phyloP scores from a whole-genome alignment of 805 yeast genomes.

The Saccharomycopsis fibuligera region DNA sequence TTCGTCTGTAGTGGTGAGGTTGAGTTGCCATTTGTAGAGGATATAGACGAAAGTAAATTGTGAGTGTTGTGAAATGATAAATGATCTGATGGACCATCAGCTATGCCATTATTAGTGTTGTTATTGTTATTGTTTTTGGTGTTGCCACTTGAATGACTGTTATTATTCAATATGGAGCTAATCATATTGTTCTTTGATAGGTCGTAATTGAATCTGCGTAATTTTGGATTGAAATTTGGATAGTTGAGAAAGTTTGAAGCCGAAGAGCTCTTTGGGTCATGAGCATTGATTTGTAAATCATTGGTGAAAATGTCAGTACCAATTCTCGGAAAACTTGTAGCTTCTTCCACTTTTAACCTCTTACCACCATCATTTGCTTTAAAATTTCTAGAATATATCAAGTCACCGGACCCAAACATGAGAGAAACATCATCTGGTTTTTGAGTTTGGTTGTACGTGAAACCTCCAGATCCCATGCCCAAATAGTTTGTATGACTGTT shows the following conservation, averaged over 20 bases:
- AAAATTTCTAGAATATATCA: conserved; percentile 6
- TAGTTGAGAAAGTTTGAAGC: conserved; percentile 4
- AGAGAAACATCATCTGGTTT: neutral
- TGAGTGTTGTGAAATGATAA: neutral
- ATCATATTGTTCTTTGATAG: conserved; percentile 1
- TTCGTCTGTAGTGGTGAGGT: no score
- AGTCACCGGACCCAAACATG: conserved; percentile 20
- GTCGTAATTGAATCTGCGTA: conserved; percentile 9
- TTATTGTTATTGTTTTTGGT: neutral
- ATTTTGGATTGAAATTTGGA: conserved; percentile 13
- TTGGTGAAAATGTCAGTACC: conserved; percentile 16
- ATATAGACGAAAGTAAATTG: neutral
- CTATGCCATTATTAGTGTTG: neutral
- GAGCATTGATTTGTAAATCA: neutral
- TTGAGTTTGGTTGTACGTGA: conserved; percentile 3
- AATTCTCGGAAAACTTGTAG: conserved; percentile 8
- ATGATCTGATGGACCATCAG: no score
- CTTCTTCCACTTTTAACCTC: conserved; percentile 1
- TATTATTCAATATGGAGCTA: neutral
- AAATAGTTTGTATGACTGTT: no score
- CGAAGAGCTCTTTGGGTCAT: neutral
- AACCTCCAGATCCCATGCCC: conserved; percentile 17
- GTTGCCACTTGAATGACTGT: neutral
- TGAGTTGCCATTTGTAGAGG: neutral
- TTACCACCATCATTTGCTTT: neutral